Conservation (phyloP, 2,329 filamentous ascomycete genomes). For the Penicillium vulpinum region DNA sequence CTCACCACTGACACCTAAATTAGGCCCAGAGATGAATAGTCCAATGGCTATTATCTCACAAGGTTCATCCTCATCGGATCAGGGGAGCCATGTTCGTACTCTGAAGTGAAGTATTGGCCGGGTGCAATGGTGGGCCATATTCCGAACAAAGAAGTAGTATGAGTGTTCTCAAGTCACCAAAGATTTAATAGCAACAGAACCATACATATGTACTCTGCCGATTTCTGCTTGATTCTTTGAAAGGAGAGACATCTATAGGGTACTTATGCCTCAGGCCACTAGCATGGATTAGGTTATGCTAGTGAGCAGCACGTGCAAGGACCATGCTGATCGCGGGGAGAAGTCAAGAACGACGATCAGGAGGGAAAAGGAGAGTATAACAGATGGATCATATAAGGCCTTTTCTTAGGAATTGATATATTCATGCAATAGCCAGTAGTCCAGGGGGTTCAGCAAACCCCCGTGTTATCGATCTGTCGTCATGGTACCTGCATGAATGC, state of each 20-base stretch:
- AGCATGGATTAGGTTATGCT: constrained; percentile 18
- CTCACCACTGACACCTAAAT: not conserved
- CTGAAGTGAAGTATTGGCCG: not conserved
- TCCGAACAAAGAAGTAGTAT: constrained; percentile 1
- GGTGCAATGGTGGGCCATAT: not conserved
- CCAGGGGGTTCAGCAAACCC: too few species aligned
- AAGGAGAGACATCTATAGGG: not conserved
- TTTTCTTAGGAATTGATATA: not conserved
- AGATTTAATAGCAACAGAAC: not conserved
- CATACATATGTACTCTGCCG: not conserved
- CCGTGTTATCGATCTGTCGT: not conserved
- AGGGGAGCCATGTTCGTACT: not conserved
- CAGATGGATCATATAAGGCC: not conserved
- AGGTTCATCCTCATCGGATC: not conserved
- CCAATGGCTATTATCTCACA: not conserved
- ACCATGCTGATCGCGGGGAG: constrained; percentile 24
- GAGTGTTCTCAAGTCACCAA: not conserved
- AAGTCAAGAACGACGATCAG: constrained; percentile 22
- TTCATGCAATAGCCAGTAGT: not conserved
- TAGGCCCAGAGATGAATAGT: not conserved
- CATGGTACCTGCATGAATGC: constrained; percentile 14
- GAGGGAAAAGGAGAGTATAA: constrained; percentile 17
- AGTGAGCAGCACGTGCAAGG: constrained; percentile 22
- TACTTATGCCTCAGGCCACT: not conserved
- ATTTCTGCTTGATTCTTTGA: not conserved